phyloP scores from a whole-genome alignment of 75 land plant genomes.

The Cunninghamia lanceolata region DNA sequence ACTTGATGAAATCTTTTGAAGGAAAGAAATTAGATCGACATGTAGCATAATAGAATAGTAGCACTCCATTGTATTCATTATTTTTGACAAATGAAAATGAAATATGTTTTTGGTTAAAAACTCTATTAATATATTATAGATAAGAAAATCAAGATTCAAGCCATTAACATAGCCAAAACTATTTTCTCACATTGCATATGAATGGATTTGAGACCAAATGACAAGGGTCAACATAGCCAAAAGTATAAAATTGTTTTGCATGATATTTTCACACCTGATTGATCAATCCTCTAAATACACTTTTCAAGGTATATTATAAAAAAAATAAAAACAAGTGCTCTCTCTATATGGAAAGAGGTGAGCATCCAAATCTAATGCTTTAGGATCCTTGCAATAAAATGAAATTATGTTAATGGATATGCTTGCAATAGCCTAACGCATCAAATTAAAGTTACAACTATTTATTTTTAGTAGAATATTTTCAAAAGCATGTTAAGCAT shows the following conservation, averaged over 20 bases:
- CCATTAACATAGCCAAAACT: too few relatives aligned
- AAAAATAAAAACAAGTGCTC: not conserved
- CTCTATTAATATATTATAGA: too few relatives aligned
- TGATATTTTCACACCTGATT: not conserved
- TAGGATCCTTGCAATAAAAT: constrained; percentile 63
- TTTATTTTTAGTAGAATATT: not conserved
- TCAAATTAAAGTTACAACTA: not conserved
- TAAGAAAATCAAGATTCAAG: too few relatives aligned
- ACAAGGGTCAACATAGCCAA: too few relatives aligned
- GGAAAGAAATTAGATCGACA: too few relatives aligned
- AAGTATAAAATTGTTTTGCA: not conserved
- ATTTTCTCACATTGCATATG: too few relatives aligned
- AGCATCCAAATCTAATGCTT: constrained; percentile 56
- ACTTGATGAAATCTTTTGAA: too few relatives aligned
- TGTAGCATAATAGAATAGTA: too few relatives aligned
- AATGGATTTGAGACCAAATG: not conserved
- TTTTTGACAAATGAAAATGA: too few relatives aligned
- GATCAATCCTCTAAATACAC: not conserved
- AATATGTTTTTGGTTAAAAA: too few relatives aligned
- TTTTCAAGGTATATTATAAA: not conserved
- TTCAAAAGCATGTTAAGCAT: constrained; percentile 1
- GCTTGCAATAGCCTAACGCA: not conserved
- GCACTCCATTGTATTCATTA: too few relatives aligned
- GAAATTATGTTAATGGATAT: not conserved
- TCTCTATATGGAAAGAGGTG: constrained; percentile 66